Evolutionary conservation across 495 filamentous ascomycete genomes (phyloP).

Genomic region (Penicillium ucsense): DNA sequence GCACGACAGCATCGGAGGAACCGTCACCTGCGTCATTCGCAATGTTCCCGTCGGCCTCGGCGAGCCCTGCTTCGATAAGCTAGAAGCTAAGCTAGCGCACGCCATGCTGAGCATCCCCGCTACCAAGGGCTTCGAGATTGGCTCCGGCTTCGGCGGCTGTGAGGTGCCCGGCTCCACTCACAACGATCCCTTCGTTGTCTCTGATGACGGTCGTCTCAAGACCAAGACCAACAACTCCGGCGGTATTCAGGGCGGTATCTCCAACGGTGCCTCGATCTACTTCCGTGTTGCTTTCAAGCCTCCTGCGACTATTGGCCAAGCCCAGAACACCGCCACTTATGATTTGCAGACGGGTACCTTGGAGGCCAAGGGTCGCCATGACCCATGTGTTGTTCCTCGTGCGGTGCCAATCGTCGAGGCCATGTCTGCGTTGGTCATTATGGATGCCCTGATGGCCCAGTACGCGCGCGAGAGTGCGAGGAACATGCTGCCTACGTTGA

Average conservation of each 20-base stretch:
- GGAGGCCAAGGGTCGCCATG: slow-evolving; percentile 91
- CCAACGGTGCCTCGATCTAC: slow-evolving; percentile 89
- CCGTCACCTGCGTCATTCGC: slow-evolving; percentile 91
- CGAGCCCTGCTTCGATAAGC: slow-evolving; percentile 93
- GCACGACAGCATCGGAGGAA: slow-evolving; percentile 86
- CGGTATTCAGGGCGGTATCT: slow-evolving; percentile 94
- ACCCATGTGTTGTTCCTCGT: slow-evolving; percentile 89
- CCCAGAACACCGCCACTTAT: slow-evolving; percentile 78
- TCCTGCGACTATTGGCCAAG: slow-evolving; percentile 88
- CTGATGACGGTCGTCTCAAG: slow-evolving; percentile 47
- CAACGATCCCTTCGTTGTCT: slow-evolving; percentile 80
- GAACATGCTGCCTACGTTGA: slow-evolving; percentile 31
- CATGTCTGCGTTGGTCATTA: slow-evolving; percentile 85
- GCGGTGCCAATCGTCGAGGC: slow-evolving; percentile 95
- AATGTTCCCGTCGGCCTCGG: slow-evolving; percentile 83
- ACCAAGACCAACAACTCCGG: slow-evolving; percentile 96
- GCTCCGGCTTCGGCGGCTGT: slow-evolving; percentile 84
- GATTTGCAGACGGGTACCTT: slow-evolving; percentile 63
- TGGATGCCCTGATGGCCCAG: slow-evolving; percentile 88
- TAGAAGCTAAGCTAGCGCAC: slow-evolving; percentile 88
- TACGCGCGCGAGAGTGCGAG: slow-evolving; percentile 50
- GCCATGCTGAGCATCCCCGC: slow-evolving; percentile 97
- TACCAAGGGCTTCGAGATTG: slow-evolving; percentile 95
- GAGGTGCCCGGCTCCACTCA: slow-evolving; percentile 82
- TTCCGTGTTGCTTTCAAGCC: slow-evolving; percentile 96